Evolutionary conservation across 2,329 filamentous ascomycete genomes (phyloP), one percentile per base, ranked within the genome.

Genomic region (Penicillium aurantiogriseum): DNA sequence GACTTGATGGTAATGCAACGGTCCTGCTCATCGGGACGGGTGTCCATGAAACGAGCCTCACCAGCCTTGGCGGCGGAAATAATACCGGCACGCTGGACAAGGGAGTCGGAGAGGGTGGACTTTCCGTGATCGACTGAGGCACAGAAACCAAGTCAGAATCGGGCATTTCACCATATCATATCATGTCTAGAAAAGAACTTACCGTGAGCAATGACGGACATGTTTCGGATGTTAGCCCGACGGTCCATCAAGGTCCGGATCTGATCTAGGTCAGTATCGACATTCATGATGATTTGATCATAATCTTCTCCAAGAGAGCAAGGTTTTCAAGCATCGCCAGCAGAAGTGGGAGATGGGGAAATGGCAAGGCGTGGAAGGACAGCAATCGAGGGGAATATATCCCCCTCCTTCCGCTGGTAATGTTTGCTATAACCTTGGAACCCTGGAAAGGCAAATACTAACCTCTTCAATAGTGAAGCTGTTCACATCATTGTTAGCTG

Each of bases 1-100:
- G 94, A 99, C 89, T 99, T 99, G 88, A 99, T 99, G 73, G 94
- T 99, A 76, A 99, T 97, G 88, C 94, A 92, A 88, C 94, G 92
- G 80, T 99, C 94, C 85, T 99, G 94, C 81, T 99, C 94, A 79
- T 99, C 94, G 68, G 89, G 83, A 82, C 94, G 90, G 66, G 94
- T 99, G 82, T 99, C 94, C 74, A 92, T 99, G 79, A 93, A 95
- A 81, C 94, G 89, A 69, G 89, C 88, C 79, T 96, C 91, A 81
- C 94, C 94, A 73, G 94, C 94, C 84, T 97, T 97, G 74, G 91
- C 91, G 72, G 91, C 90, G 72, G 94, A 97, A 79, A 99, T 97
- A 77, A 99, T 99, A 93, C 94, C 94, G 76, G 93, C 93, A 84
- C 95, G 94, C 84, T 96, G 92, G 78, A 99, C 90, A 69, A 99